A percentile compares a stretch with the other conserved stretches of the same genome.
Conservation (phyloP, 768 basidiomycete genomes). For the Calocybe cyanea region DNA sequence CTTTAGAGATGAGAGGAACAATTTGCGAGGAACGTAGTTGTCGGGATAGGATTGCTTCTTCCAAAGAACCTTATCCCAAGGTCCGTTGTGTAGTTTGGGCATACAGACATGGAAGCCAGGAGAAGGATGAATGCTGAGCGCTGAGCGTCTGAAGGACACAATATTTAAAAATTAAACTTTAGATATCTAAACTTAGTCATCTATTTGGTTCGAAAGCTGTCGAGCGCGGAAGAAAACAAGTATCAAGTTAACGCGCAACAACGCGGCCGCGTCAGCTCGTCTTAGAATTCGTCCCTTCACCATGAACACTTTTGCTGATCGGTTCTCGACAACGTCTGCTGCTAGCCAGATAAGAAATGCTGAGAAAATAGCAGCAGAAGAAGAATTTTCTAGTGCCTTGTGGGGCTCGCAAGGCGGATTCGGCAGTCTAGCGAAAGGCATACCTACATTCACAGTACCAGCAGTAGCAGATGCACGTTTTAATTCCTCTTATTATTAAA, state of each 20-base stretch:
- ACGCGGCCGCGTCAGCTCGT: slow-evolving; percentile 44
- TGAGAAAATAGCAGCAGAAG: slow-evolving; percentile 47
- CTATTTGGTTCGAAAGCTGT: slow-evolving; percentile 6
- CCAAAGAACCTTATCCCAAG: slow-evolving; percentile 81
- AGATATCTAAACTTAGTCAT: background rate
- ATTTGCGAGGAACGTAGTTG: slow-evolving; percentile 72
- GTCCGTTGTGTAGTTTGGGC: slow-evolving; percentile 9
- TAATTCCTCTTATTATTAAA: slow-evolving; percentile 34
- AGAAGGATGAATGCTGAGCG: background rate
- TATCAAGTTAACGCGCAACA: slow-evolving; percentile 32
- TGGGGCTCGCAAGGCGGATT: slow-evolving; percentile 88
- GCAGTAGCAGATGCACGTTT: slow-evolving; percentile 73
- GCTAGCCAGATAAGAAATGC: slow-evolving; percentile 47
- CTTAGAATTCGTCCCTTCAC: slow-evolving; percentile 15
- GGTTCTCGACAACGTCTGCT: slow-evolving; percentile 58
- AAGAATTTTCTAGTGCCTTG: slow-evolving; percentile 60
- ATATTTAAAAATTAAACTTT: no score
- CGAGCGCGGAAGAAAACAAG: slow-evolving; percentile 26
- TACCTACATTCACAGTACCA: slow-evolving; percentile 71
- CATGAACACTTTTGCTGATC: slow-evolving; percentile 72
- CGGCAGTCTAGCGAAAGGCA: slow-evolving; percentile 67
- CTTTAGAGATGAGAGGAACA: slow-evolving; percentile 75
- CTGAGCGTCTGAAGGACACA: no score
- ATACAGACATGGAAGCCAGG: slow-evolving; percentile 14
- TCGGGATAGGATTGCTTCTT: slow-evolving; percentile 72